phyloP scores from a whole-genome alignment of 192 early-diverging fungal genomes.

The Backusella parvicylindrica region DNA sequence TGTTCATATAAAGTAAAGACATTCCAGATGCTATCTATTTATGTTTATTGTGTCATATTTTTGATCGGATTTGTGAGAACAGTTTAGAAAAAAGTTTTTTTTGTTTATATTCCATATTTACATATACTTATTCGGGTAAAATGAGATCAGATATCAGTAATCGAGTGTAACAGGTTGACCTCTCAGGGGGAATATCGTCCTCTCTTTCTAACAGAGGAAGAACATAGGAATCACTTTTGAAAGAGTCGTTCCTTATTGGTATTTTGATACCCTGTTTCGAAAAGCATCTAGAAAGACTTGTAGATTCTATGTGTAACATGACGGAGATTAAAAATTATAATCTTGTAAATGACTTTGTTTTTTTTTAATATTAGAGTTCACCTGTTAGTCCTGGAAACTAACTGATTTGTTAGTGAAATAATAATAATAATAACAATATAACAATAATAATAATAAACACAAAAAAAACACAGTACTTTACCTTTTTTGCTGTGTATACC shows the following conservation, averaged over 20 bases:
- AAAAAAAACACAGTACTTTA: neutral
- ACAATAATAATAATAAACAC: neutral
- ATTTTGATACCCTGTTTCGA: constrained; percentile 12
- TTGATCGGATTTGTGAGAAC: neutral
- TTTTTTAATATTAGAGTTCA: constrained; percentile 27
- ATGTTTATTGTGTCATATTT: neutral
- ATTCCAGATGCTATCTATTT: neutral
- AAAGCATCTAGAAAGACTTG: constrained; percentile 6
- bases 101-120: neutral
- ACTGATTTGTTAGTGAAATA: neutral
- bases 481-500: constrained; percentile 72
- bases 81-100: neutral
- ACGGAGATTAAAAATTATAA: neutral
- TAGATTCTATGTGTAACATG: constrained; percentile 3
- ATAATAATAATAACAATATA: neutral
- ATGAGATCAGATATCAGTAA: neutral
- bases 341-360: neutral
- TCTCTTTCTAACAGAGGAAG: neutral
- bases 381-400: constrained; percentile 77
- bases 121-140: neutral
- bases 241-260: constrained; percentile 5
- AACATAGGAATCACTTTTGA: neutral
- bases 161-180: neutral
- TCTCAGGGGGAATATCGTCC: neutral
- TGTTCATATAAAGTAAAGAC: neutral